phyloP scores from a whole-genome alignment of 345 rosid species.

The Anastatica hierochuntica region DNA sequence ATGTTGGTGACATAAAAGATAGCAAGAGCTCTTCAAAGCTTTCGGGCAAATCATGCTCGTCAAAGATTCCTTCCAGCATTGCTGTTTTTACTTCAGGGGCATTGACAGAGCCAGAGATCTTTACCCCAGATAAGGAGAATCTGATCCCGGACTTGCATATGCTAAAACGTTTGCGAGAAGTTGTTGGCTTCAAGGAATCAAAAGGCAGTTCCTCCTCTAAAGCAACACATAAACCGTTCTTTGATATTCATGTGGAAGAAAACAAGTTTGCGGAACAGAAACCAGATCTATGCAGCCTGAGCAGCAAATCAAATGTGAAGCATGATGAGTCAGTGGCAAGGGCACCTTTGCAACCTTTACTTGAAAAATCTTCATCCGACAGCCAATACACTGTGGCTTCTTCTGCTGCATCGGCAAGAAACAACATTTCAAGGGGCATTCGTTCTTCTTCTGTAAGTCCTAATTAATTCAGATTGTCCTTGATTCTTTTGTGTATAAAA shows the following conservation, averaged over 20 bases:
- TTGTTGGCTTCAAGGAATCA: constrained; percentile 31
- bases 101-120: constrained; percentile 40
- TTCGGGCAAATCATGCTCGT: not conserved
- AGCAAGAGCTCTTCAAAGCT: constrained; percentile 24
- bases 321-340: constrained; percentile 28
- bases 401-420: constrained; percentile 23
- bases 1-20: constrained; percentile 35
- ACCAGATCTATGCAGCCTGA: constrained; percentile 14
- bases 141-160: constrained; percentile 45
- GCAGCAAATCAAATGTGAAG: constrained; percentile 30
- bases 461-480: not conserved
- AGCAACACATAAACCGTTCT: constrained; percentile 23
- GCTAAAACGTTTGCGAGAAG: constrained; percentile 38
- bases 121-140: constrained; percentile 80
- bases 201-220: constrained; percentile 28
- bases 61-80: constrained; percentile 1
- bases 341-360: constrained; percentile 45
- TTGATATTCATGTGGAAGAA: constrained; percentile 29
- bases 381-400: constrained; percentile 24
- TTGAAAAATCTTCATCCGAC: constrained; percentile 24
- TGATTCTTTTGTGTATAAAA: not conserved
- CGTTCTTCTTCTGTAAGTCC: constrained; percentile 41
- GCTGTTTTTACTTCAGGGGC: constrained; percentile 1
- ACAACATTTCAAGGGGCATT: constrained; percentile 22
- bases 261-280: constrained; percentile 26